These are phyloP conservation scores for Acanthamoeba sp. DNA, from an alignment of 208 protist genomes.

Conservation along the genomic window DNA sequence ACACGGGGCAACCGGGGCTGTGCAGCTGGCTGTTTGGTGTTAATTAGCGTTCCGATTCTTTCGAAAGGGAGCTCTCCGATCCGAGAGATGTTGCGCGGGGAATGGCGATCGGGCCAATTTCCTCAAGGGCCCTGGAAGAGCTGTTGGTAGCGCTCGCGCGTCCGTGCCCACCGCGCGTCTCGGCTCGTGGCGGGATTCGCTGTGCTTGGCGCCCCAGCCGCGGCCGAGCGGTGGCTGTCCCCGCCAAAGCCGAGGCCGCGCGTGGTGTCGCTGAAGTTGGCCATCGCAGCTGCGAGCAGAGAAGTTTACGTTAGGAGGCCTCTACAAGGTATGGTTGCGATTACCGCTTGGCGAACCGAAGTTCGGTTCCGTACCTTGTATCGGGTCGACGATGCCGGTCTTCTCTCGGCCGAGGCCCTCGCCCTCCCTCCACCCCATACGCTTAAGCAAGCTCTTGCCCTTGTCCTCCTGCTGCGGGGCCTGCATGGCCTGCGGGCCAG, in stretches of 20 bases:
- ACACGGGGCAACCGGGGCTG: too few species aligned
- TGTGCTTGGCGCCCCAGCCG: background rate
- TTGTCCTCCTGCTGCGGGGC: background rate
- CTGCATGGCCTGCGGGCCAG: too few species aligned
- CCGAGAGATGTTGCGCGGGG: too few species aligned
- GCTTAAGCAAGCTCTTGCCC: conserved; percentile 4
- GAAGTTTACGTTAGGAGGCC: too few species aligned
- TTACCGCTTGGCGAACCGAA: background rate
- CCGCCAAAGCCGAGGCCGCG: conserved; percentile 48
- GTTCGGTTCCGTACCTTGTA: conserved; percentile 11
- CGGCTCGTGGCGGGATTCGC: background rate
- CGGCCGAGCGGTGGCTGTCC: background rate
- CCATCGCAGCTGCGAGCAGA: background rate
- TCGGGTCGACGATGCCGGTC: background rate
- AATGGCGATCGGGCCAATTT: too few species aligned
- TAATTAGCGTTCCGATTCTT: too few species aligned
- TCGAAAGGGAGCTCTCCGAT: too few species aligned
- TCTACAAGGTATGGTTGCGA: too few species aligned
- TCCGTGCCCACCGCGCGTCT: background rate
- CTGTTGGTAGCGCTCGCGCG: background rate
- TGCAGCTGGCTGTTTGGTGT: too few species aligned
- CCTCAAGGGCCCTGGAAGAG: background rate
- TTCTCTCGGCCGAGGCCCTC: background rate
- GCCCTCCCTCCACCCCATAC: conserved; percentile 53
- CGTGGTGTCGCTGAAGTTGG: conserved; percentile 50